phyloP scores from a whole-genome alignment of 495 filamentous ascomycete genomes.

The Hypoxylon rickii region DNA sequence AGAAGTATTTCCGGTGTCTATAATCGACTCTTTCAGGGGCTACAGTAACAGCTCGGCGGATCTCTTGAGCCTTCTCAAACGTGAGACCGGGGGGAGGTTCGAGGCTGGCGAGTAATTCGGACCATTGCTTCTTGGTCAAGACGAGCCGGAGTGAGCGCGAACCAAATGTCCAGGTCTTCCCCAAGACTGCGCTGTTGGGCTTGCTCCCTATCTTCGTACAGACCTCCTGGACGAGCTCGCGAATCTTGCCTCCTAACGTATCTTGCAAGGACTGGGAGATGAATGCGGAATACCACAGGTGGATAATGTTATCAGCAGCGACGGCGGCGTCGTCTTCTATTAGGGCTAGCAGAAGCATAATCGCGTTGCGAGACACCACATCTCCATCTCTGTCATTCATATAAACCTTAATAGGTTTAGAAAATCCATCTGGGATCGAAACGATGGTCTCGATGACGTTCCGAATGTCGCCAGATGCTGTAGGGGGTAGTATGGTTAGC shows the following conservation, averaged over 20 bases:
- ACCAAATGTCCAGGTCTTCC: slow-evolving; percentile 34
- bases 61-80: slow-evolving; percentile 8
- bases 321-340: slow-evolving; percentile 7
- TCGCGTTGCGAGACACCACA: slow-evolving; percentile 55
- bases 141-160: slow-evolving; percentile 26
- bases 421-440: slow-evolving; percentile 37
- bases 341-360: slow-evolving; percentile 49
- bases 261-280: slow-evolving; percentile 11
- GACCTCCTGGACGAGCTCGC: slow-evolving; percentile 19
- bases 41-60: slow-evolving; percentile 29
- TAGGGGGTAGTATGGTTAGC: neutral
- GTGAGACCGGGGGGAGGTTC: slow-evolving; percentile 23
- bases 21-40: slow-evolving; percentile 32
- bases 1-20: slow-evolving; percentile 23
- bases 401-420: slow-evolving; percentile 26
- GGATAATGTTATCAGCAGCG: slow-evolving; percentile 20
- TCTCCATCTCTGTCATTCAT: slow-evolving; percentile 53
- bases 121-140: slow-evolving; percentile 24
- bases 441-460: slow-evolving; percentile 52
- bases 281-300: slow-evolving; percentile 31
- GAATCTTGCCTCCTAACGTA: slow-evolving; percentile 15
- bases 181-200: slow-evolving; percentile 2
- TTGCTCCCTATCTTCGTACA: slow-evolving; percentile 28
- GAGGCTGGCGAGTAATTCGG: slow-evolving; percentile 19
- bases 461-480: slow-evolving; percentile 55